Percentiles rank a stretch among this genome's conserved stretches.
These are phyloP conservation scores for Raphidocelis subcapitata DNA, from an alignment of 139 green algal species.

Conservation along the genomic window DNA sequence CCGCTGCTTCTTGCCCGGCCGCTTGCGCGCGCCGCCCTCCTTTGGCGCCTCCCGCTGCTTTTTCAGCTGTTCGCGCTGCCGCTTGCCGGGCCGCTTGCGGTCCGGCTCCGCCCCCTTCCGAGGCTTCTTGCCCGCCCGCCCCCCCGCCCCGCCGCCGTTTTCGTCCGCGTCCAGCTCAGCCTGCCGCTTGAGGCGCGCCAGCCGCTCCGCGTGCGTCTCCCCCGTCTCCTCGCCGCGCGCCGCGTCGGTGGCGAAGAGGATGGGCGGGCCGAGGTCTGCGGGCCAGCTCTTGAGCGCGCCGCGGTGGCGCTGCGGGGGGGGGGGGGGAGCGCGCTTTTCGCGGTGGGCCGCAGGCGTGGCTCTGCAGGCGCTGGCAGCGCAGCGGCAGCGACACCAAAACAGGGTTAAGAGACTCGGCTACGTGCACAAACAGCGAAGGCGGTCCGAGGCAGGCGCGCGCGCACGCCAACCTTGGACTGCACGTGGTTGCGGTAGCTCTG, in stretches of 20 bases:
- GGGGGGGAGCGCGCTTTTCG: not conserved
- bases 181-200: conserved; percentile 19
- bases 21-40: no score
- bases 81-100: no score
- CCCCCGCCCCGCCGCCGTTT: not conserved
- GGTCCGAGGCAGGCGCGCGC: no score
- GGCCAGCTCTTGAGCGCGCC: conserved; percentile 5
- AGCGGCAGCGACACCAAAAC: no score
- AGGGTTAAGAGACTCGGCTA: no score
- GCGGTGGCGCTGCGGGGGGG: conserved; percentile 10
- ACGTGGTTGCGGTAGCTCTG: conserved; percentile 17
- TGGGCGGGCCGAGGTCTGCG: not conserved
- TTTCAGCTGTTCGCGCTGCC: no score
- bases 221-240: conserved; percentile 3
- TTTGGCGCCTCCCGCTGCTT: no score
- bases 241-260: conserved; percentile 25
- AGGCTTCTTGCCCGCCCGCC: not conserved
- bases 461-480: conserved; percentile 23
- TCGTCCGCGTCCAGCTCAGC: not conserved
- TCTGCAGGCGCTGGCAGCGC: no score
- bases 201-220: conserved; percentile 30
- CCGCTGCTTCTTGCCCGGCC: no score
- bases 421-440: no score
- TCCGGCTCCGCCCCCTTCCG: no score
- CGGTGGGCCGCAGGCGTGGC: not conserved